Base-by-base conservation (phyloP, 2,329 filamentous ascomycete genomes). In the Plectosphaerella sp. region DNA sequence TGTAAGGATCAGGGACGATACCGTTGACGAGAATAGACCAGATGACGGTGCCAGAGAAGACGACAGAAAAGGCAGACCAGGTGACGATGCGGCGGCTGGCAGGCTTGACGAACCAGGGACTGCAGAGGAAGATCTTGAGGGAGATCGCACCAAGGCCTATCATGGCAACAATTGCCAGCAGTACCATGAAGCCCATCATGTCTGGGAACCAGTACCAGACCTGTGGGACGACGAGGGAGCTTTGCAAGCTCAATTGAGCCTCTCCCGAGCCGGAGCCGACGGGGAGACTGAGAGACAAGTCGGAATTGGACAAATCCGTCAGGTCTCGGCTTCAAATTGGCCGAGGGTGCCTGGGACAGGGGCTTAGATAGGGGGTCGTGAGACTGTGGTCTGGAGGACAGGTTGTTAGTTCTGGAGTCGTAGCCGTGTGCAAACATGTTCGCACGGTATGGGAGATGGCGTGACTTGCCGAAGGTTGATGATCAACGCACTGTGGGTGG, bases 1-100 rank as follows among this genome's bases (percentile, higher is more conserved):
- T 66, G 57, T 84, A 84, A 0, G 80, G 79, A 52, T 79, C 73
- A 3, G 78, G 74, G 18, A 79, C 77, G 18, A 64, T 54, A 36
- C 58, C 47, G 33, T 66, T 67, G 10, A 77, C 71, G 4, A 68
- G 57, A 2, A 60, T 60, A 2, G 74, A 62, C 76, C 76, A 79
- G 6, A 59, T 51, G 2, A n/a, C 11, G 14, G 47, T 35, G 10
- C 6, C 11, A 12, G 41, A 43, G 15, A 18, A 12, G 41, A 43
- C 41, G 11, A 20, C 41, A 8, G n/a, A n/a, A 22, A 43, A 43
- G 5, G 41, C 41, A 5, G 41, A 6, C 5, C 18, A 18, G 11
- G 9, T 43, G n/a, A 43, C n/a, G 11, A 11, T 3, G 10, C 16
- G 5, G n/a, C n/a, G n/a, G 10, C 11, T 8, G n/a, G n/a, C n/a